Evolutionary conservation across 768 basidiomycete species (phyloP), one percentile per base, ranked within the genome.

Genomic region (Strobilomyces dryophilus): DNA sequence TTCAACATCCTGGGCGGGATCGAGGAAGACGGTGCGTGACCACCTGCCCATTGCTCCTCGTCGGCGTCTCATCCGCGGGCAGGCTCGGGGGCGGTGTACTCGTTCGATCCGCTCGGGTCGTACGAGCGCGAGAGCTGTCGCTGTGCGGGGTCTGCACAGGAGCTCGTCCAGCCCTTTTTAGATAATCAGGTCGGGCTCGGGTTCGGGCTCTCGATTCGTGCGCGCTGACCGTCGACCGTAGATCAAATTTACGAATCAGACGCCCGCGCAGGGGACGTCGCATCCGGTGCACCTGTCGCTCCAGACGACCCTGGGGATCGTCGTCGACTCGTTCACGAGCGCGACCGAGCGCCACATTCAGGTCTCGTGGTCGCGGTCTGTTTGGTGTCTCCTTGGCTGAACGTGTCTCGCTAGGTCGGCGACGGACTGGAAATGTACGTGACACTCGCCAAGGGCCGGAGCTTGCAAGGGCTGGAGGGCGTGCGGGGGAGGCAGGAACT

Each of bases 331-430:
- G 9, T 99, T 98, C 72, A 95, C 95, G 26, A 83, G 91, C 59
- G 97, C 97, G 26, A 98, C 97, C 14, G 97, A 99, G 74, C 84
- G 97, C 59, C 95, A 98, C 72, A 98, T 98, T 66, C 95, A 98
- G 83, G 90, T 90, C 56, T 56, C 77, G 63, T 26, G 29, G 9
- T 9, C 29, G 12, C n/a, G 43, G 6, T 39, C 54, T 63, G 54
- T 41, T 40, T 36, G 40, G 8, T 2, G 36, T 3, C 2, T 51
- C 12, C 36, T 31, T 10, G 8, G 27, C 52, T 62, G 9, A 60
- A 24, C 35, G 40, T 41, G 34, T 51, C 45, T 36, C 21, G 34
- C 39, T 61, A 92, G 89, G 95, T 99, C 57, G 95, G 95, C 41
- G 95, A 98, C 68, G 92, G 92, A 4, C 79, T 98, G 34, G 94